Evolutionary conservation across 2,329 filamentous ascomycete genomes (phyloP), one percentile per base, ranked within the genome.

Genomic region (Colletotrichum sp.): DNA sequence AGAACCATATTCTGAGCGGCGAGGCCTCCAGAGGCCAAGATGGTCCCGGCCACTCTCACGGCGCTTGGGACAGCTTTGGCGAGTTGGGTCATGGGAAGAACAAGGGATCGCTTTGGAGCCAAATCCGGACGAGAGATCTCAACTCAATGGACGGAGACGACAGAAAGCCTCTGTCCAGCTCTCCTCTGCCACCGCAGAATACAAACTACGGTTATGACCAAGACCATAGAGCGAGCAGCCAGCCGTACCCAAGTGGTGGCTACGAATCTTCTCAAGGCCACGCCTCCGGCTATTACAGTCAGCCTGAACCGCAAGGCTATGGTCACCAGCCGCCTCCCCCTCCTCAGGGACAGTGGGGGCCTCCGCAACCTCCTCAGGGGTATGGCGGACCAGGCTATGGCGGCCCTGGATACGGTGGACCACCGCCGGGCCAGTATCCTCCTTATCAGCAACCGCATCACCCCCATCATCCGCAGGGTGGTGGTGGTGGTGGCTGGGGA

Each of bases 1-100:
- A 93, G 83, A 99, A 99, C 83, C 95, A 98, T 83, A 86, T 91
- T 24, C 84, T 90, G 18, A 80, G 79, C 26, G 80, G 76, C 21
- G 79, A 83, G 44, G 83, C 80, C 49, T 79, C 80, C n/a, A 82
- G 82, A 9, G 82, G 81, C 18, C 83, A 82, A 44, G 83, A 82
- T 32, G 83, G 84, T 75, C 83, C 83, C 16, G 87, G 88, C n/a
- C 73, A 89, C 59, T 87, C 84, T 13, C 85, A 87, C 72, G 83
- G 84, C 7, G 75, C 86, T 75, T 80, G 85, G 81, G 81, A 87
- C 79, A 79, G 83, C n/a, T 80, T 86, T n/a, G 83, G 85, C 59
- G 84, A 87, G 68, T 81, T 85, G 18, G 90, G 90, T 13, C 90
- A 91, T 79, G 91, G 91, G 28, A 91, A 91, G 79, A 90, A 91